Percentiles rank a stretch among this genome's conserved stretches.
Evolutionary conservation across 768 basidiomycete genomes (phyloP).

Genomic region (Paxillus rubicundulus): DNA sequence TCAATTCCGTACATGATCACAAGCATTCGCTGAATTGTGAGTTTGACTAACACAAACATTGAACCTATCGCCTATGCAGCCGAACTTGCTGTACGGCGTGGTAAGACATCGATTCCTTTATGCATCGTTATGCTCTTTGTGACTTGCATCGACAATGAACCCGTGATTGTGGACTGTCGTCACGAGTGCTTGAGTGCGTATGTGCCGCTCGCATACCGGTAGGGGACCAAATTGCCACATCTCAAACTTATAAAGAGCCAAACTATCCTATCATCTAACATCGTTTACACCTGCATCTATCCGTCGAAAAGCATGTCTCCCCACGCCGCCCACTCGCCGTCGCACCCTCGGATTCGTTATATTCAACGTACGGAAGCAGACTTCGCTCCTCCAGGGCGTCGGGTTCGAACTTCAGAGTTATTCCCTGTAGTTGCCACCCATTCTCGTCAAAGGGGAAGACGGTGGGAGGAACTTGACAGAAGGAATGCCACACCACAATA

Average conservation of each 20-base stretch:
- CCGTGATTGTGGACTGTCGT: neutral
- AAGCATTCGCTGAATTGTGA: neutral
- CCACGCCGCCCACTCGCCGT: neutral
- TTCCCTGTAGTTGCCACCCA: neutral
- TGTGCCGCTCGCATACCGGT: neutral
- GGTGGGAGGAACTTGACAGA: neutral
- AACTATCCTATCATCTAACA: neutral
- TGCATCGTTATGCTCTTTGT: conserved; percentile 7
- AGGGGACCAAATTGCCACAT: neutral
- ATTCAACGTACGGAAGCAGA: neutral
- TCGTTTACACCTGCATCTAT: neutral
- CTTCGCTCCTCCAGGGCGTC: neutral
- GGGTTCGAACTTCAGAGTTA: neutral
- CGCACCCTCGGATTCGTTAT: neutral
- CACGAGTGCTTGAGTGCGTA: neutral
- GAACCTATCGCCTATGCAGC: neutral
- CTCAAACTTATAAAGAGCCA: neutral
- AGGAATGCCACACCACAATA: neutral
- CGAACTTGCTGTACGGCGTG: neutral
- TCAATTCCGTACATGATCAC: neutral
- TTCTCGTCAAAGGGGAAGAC: neutral
- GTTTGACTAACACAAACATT: neutral
- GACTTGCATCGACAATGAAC: conserved; percentile 8
- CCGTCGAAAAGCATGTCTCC: neutral
- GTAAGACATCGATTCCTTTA: conserved; percentile 9